These are phyloP conservation scores for Calonectria multiphialidica DNA, from an alignment of 2,329 filamentous ascomycete genomes.

Conservation along the genomic window DNA sequence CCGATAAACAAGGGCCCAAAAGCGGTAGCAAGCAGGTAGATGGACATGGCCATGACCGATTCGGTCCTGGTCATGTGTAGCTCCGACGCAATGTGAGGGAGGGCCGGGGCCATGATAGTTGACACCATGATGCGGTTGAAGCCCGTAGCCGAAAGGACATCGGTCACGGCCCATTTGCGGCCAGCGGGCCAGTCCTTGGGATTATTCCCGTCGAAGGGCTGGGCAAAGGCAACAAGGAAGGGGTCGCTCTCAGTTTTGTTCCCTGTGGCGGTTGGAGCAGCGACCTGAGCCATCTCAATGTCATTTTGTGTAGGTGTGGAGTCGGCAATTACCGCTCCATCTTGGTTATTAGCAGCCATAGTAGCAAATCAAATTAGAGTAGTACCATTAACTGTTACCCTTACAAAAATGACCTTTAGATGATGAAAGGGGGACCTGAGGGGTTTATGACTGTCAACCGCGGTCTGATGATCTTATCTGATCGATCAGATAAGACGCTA, in stretches of 20 bases:
- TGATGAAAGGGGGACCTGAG: background rate
- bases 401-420: background rate
- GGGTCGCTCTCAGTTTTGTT: conserved; percentile 26
- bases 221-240: conserved; percentile 43
- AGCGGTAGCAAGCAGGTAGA: conserved; percentile 57
- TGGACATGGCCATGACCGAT: conserved; percentile 60
- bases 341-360: background rate
- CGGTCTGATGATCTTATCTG: background rate
- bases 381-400: background rate
- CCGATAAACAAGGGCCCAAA: conserved; percentile 59
- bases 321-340: background rate
- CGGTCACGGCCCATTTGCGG: conserved; percentile 62
- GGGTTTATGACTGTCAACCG: background rate
- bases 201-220: conserved; percentile 49
- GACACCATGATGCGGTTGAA: conserved; percentile 65
- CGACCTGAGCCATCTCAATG: background rate
- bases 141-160: conserved; percentile 61
- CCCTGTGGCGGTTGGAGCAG: background rate
- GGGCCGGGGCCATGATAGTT: conserved; percentile 64
- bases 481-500: background rate
- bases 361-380: background rate
- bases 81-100: conserved; percentile 62
- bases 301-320: background rate
- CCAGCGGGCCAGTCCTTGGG: conserved; percentile 53
- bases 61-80: conserved; percentile 62